Evolutionary conservation across 176 grass and related monocot species (phyloP).

Genomic region (Otatea glauca): DNA sequence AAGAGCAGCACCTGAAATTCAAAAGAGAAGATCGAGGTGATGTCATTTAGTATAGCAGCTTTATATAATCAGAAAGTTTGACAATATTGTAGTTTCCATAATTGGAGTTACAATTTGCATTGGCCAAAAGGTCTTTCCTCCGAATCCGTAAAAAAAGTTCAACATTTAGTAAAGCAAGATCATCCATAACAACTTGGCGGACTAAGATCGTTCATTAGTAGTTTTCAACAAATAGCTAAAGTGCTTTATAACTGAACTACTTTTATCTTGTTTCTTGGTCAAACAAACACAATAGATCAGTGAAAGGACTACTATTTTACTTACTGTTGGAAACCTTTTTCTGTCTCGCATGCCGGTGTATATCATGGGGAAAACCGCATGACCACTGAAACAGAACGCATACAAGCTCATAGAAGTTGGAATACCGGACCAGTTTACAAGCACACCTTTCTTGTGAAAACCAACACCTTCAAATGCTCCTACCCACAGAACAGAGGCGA

Average conservation of each 20-base stretch:
- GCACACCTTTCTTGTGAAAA: conserved; percentile 68
- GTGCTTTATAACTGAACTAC: background rate
- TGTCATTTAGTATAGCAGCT: conserved; percentile 5
- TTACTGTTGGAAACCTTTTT: conserved; percentile 69
- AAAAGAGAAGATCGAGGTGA: background rate
- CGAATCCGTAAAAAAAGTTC: conserved; percentile 25
- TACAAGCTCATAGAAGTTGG: conserved; percentile 81
- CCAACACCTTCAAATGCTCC: conserved; percentile 66
- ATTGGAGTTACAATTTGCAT: background rate
- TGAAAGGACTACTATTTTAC: conserved; percentile 15
- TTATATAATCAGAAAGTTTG: conserved; percentile 34
- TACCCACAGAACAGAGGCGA: conserved; percentile 64
- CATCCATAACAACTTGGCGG: background rate
- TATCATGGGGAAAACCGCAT: conserved; percentile 86
- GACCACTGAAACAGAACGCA: conserved; percentile 92
- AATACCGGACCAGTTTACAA: conserved; percentile 63
- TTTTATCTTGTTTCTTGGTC: background rate
- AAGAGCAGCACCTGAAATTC: conserved; percentile 61
- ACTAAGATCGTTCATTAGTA: background rate
- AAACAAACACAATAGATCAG: conserved; percentile 23
- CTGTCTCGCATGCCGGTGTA: conserved; percentile 78
- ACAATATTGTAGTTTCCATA: conserved; percentile 23
- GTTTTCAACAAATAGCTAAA: conserved; percentile 1
- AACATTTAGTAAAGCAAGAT: background rate
- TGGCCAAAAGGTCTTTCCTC: background rate